Evolutionary conservation across 371 early-diverging fungal genomes (phyloP).

Genomic region (Mortierella sp.): DNA sequence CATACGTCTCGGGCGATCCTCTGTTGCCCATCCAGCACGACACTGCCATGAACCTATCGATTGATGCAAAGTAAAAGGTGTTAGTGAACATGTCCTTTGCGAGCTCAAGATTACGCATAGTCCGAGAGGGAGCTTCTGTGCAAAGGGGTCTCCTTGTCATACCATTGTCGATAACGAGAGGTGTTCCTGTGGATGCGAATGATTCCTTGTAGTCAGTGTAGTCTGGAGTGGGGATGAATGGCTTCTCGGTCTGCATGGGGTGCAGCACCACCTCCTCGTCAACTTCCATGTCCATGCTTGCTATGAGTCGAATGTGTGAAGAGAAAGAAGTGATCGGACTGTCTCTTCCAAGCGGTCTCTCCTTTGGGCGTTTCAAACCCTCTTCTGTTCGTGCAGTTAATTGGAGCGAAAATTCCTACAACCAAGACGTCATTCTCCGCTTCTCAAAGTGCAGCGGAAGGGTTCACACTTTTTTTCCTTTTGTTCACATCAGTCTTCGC

Average conservation of each 20-base stretch:
- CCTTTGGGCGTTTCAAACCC: not conserved
- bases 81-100: not conserved
- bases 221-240: slow-evolving; percentile 53
- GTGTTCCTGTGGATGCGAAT: slow-evolving; percentile 57
- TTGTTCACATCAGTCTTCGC: slow-evolving; percentile 8
- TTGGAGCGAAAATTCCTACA: not conserved
- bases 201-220: slow-evolving; percentile 57
- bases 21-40: slow-evolving; percentile 88
- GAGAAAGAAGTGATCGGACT: slow-evolving; percentile 2
- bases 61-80: not conserved
- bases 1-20: slow-evolving; percentile 72
- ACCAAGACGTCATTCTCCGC: not conserved
- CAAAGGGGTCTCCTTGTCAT: not conserved
- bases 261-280: slow-evolving; percentile 59
- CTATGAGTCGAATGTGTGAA: not conserved
- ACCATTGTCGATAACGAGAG: slow-evolving; percentile 82
- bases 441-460: not conserved
- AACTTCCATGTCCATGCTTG: slow-evolving; percentile 36
- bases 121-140: too few species aligned
- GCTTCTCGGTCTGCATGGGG: slow-evolving; percentile 57
- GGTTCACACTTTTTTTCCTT: not conserved
- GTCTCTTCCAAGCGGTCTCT: not conserved
- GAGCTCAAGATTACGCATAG: not conserved
- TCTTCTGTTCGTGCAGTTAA: slow-evolving; percentile 5
- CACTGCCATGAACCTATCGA: slow-evolving; percentile 80